Base-by-base conservation (phyloP, 78 protist species). In the Isochrysis galbana region DNA sequence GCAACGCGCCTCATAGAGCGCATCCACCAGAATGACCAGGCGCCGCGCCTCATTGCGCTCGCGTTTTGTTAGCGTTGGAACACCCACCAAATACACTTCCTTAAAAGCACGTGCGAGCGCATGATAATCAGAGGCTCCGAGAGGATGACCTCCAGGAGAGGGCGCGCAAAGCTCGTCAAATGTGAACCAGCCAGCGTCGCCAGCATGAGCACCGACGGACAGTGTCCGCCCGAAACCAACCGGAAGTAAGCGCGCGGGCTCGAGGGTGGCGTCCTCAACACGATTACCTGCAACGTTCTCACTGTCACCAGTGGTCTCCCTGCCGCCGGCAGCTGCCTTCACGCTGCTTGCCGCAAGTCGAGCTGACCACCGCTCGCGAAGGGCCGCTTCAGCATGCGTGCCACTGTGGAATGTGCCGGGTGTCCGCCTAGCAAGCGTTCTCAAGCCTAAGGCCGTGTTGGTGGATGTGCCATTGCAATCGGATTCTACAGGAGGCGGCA, bases 51-150 rank as follows among this genome's bases (percentile, higher is more conserved):
- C 96, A 46, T 93, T 95, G 41, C 92, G 94, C 69, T 95, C 45
- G 0, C 51, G 51, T 23, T 0, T 5, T 5, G 91, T 78, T 93
- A 97, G 54, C 36, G 7, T 29, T 5, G 99, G 99, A 22, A 97
- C 83, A 46, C 91, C 93, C 10, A 39, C 46, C 7, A 97, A 5
- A 17, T 95, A 90, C 34, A 97, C n/a, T 0, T 96, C 92, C 84
- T 96, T 95, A 84, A 88, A 96, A n/a, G 42, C 17, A 34, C 74
- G 22, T 23, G 96, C 38, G 25, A 98, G 39, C 14, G 90, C 97
- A 48, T 93, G 90, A 91, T 94, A 98, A 91, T 98, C 99, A 1
- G 96, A 96, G 2, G 97, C 95, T 1, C 96, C 95, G 90, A 94
- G 80, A 2, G 96, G 25, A 17, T 4, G 44, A 41, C 2, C 47